Conservation (phyloP, 441 rosid genomes). For the Capsella rubella region DNA sequence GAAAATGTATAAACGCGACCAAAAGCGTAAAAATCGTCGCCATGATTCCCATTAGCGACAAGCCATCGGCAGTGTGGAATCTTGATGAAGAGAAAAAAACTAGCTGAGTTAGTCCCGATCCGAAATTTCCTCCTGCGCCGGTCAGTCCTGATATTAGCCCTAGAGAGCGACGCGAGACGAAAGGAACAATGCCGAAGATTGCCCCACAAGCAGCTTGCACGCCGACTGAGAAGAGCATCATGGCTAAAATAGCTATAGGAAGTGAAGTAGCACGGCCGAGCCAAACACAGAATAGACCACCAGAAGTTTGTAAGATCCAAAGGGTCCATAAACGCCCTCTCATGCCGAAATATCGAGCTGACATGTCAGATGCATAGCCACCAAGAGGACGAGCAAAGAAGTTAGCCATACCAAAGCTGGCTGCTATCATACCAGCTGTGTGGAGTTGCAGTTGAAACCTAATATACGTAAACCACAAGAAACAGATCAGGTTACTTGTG, state of each 20-base stretch:
- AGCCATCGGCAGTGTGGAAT: constrained; percentile 51
- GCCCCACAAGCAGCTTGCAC: constrained; percentile 60
- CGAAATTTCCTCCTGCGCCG: constrained; percentile 56
- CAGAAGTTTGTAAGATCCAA: constrained; percentile 53
- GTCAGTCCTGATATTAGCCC: constrained; percentile 55
- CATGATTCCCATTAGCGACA: constrained; percentile 62
- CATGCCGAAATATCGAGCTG: constrained; percentile 52
- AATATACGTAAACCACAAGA: constrained; percentile 16
- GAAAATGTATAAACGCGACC: constrained; percentile 57
- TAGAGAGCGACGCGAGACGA: constrained; percentile 54
- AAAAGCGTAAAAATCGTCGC: constrained; percentile 60
- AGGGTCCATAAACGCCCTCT: constrained; percentile 54
- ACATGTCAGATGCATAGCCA: constrained; percentile 47
- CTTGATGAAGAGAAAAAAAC: constrained; percentile 52
- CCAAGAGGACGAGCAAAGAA: constrained; percentile 55
- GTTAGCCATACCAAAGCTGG: constrained; percentile 59
- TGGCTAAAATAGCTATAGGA: constrained; percentile 44
- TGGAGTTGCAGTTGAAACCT: constrained; percentile 50
- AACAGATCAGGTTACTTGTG: constrained; percentile 8
- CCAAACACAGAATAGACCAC: constrained; percentile 55
- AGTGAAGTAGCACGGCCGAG: constrained; percentile 50
- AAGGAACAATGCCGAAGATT: constrained; percentile 54
- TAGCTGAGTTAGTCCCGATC: constrained; percentile 53
- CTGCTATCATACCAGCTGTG: constrained; percentile 57
- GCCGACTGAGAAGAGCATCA: constrained; percentile 57